Evolutionary conservation across 2,329 filamentous ascomycete genomes (phyloP).

Genomic region (Trematosphaeria pertusa): DNA sequence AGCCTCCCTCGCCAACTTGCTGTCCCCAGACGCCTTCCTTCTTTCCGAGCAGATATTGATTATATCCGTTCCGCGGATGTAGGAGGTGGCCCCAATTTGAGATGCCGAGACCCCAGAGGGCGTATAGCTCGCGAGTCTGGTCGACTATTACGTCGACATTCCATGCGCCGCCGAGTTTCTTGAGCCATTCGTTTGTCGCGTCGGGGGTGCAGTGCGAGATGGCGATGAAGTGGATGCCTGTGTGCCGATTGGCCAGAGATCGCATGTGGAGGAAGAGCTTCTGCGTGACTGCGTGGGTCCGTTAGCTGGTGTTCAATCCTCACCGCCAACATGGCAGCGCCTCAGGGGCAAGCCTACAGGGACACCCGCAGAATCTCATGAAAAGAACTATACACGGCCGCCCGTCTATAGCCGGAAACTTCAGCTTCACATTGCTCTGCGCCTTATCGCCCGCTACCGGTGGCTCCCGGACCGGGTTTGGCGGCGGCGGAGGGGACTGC

Average conservation of each 20-base stretch:
- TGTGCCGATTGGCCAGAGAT: conserved; percentile 61
- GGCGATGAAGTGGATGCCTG: conserved; percentile 62
- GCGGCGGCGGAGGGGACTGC: conserved; percentile 38
- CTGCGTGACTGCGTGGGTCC: conserved; percentile 35
- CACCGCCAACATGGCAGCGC: neutral
- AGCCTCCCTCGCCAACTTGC: conserved; percentile 43
- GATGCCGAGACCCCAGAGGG: conserved; percentile 65
- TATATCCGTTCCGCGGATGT: conserved; percentile 45
- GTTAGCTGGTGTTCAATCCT: neutral
- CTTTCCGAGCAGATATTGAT: conserved; percentile 43
- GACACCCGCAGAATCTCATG: conserved; percentile 44
- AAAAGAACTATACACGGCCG: conserved; percentile 42
- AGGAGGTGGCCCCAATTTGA: conserved; percentile 44
- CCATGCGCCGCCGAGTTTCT: conserved; percentile 65
- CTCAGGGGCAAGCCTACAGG: conserved; percentile 33
- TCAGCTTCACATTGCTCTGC: conserved; percentile 36
- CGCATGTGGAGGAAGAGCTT: conserved; percentile 65
- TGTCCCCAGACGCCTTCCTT: conserved; percentile 45
- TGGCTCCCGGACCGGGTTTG: conserved; percentile 33
- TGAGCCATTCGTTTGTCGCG: conserved; percentile 65
- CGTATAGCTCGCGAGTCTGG: conserved; percentile 64
- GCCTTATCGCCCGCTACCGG: conserved; percentile 36
- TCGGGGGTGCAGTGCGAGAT: conserved; percentile 65
- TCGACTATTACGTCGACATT: conserved; percentile 64
- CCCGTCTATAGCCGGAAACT: conserved; percentile 38